These are phyloP conservation scores for Carex littledalei DNA, from an alignment of 176 grass and related monocot species.

Conservation along the genomic window DNA sequence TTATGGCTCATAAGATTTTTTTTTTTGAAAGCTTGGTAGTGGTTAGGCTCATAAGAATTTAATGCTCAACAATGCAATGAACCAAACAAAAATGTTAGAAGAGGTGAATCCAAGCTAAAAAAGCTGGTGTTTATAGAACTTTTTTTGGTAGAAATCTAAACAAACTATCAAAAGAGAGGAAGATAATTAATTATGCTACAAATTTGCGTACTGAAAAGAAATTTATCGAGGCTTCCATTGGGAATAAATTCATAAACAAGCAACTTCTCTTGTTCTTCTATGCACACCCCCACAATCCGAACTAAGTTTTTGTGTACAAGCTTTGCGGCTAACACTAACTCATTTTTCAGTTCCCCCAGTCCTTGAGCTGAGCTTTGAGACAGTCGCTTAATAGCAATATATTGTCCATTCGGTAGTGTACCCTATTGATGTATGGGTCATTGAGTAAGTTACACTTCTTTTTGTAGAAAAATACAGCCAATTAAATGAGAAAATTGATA, in stretches of 20 bases:
- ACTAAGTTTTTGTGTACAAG: slow-evolving; percentile 85
- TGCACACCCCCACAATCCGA: slow-evolving; percentile 62
- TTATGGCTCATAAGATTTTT: neutral
- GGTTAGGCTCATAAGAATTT: too few species aligned
- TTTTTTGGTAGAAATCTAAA: neutral
- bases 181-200: too few species aligned
- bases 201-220: slow-evolving; percentile 51
- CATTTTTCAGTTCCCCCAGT: slow-evolving; percentile 44
- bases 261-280: slow-evolving; percentile 65
- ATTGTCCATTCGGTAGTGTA: slow-evolving; percentile 35
- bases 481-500: neutral
- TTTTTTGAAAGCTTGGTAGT: neutral
- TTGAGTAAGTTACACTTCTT: neutral
- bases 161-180: neutral
- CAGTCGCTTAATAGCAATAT: slow-evolving; percentile 39
- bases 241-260: slow-evolving; percentile 60
- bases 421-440: slow-evolving; percentile 31
- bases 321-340: slow-evolving; percentile 57
- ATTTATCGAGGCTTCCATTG: slow-evolving; percentile 76
- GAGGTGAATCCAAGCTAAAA: neutral
- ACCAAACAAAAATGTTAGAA: neutral
- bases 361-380: slow-evolving; percentile 64
- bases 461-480: neutral
- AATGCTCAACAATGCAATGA: neutral
- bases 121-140: too few species aligned